Evolutionary conservation across 208 protist genomes (phyloP).

Genomic region (Naegleria fowleri): DNA sequence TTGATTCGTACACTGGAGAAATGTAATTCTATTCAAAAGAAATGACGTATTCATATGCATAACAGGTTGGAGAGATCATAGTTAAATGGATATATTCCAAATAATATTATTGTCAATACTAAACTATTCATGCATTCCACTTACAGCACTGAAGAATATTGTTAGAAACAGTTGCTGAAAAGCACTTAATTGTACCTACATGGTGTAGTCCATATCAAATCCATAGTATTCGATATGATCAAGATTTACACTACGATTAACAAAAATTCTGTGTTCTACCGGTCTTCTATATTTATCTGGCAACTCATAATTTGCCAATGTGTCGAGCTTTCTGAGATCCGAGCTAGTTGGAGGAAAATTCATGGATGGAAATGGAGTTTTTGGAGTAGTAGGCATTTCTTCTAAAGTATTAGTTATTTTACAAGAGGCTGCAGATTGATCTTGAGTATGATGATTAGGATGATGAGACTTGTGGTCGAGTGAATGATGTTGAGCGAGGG

Average conservation of each 20-base stretch:
- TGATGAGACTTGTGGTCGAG: no score
- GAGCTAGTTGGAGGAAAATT: background rate
- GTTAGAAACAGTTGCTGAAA: background rate
- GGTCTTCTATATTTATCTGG: background rate
- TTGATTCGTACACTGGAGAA: constrained; percentile 16
- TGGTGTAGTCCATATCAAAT: background rate
- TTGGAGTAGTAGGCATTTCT: background rate
- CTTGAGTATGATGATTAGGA: no score
- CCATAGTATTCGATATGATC: constrained; percentile 26
- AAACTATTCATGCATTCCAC: background rate
- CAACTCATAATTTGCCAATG: background rate
- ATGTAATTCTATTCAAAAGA: background rate
- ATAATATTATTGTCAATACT: no score
- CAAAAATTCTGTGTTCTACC: background rate
- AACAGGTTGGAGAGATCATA: no score
- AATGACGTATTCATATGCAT: no score
- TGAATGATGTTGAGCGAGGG: no score
- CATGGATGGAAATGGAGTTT: background rate
- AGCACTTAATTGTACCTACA: background rate
- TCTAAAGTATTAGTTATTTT: no score
- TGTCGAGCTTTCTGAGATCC: background rate
- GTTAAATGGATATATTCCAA: no score
- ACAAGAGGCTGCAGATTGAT: no score
- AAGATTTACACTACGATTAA: background rate
- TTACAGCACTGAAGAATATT: background rate